A percentile compares a stretch with the other conserved stretches of the same genome.
Evolutionary conservation across 2,329 filamentous ascomycete species (phyloP).

Genomic region (Talaromyces islandicus): DNA sequence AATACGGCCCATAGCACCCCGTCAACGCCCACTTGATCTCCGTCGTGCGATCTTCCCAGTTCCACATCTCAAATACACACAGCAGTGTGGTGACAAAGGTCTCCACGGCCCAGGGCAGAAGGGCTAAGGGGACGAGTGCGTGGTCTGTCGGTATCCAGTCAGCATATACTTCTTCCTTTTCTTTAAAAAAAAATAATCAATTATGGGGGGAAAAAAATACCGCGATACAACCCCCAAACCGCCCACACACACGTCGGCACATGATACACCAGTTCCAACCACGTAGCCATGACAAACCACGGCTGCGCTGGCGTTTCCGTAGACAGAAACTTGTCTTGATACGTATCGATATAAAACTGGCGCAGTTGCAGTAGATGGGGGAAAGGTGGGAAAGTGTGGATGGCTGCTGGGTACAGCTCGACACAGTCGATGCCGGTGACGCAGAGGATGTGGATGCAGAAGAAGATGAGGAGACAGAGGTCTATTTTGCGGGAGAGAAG

Average conservation of each 20-base stretch:
- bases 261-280: slow-evolving; percentile 57
- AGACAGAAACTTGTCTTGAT: slow-evolving; percentile 55
- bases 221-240: slow-evolving; percentile 47
- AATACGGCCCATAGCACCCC: slow-evolving; percentile 53
- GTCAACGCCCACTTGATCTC: slow-evolving; percentile 46
- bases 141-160: slow-evolving; percentile 38
- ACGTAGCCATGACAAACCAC: slow-evolving; percentile 55
- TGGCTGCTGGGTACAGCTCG: slow-evolving; percentile 3
- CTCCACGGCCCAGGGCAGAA: slow-evolving; percentile 56
- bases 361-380: slow-evolving; percentile 46
- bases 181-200: neutral
- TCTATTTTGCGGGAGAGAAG: slow-evolving; percentile 3
- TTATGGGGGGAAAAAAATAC: slow-evolving; percentile 30
- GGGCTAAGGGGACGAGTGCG: slow-evolving; percentile 52
- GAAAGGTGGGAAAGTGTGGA: slow-evolving; percentile 48
- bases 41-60: slow-evolving; percentile 45
- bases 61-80: slow-evolving; percentile 56
- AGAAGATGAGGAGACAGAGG: slow-evolving; percentile 1
- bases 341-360: slow-evolving; percentile 54
- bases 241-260: slow-evolving; percentile 57
- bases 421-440: slow-evolving; percentile 7
- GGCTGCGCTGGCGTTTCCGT: slow-evolving; percentile 42
- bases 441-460: slow-evolving; percentile 7
- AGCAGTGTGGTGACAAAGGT: slow-evolving; percentile 57
- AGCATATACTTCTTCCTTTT: neutral